Evolutionary conservation across 2,329 filamentous ascomycete species (phyloP).

Genomic region (Cytospora mali): DNA sequence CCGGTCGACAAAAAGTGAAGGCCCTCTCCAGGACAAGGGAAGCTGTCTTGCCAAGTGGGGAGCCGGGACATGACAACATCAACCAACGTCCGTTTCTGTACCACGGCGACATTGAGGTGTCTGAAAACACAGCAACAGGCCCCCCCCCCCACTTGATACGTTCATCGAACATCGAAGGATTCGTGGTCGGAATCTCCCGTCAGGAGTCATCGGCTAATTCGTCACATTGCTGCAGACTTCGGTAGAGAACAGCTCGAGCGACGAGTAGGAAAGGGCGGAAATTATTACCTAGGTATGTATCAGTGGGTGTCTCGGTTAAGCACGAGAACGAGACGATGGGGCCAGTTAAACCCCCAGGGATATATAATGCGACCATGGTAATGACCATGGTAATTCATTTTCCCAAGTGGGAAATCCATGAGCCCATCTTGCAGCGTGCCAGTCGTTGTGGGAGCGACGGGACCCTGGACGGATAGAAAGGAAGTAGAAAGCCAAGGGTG

Average conservation of each 20-base stretch:
- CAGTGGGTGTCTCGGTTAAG: conserved; percentile 3
- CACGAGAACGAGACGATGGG: background rate
- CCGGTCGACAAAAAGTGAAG: conserved; percentile 1
- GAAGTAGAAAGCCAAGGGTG: no score
- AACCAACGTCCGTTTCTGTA: conserved; percentile 1
- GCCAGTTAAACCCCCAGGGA: background rate
- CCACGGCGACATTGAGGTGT: background rate
- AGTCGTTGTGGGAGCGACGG: conserved; percentile 10
- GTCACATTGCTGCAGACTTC: conserved; percentile 1
- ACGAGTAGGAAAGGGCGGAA: no score
- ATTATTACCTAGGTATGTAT: background rate
- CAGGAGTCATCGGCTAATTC: conserved; percentile 15
- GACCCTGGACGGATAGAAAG: background rate
- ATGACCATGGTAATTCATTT: background rate
- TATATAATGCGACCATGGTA: background rate
- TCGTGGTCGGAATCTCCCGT: conserved; percentile 1
- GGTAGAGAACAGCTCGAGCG: no score
- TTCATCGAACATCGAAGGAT: background rate
- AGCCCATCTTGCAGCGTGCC: conserved; percentile 16
- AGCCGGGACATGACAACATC: background rate
- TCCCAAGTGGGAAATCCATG: conserved; percentile 18
- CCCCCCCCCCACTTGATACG: background rate
- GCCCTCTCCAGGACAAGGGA: background rate
- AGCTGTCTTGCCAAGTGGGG: no score
- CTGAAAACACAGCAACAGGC: no score